Evolutionary conservation across 495 filamentous ascomycete genomes (phyloP).

Genomic region (Podospora didyma): DNA sequence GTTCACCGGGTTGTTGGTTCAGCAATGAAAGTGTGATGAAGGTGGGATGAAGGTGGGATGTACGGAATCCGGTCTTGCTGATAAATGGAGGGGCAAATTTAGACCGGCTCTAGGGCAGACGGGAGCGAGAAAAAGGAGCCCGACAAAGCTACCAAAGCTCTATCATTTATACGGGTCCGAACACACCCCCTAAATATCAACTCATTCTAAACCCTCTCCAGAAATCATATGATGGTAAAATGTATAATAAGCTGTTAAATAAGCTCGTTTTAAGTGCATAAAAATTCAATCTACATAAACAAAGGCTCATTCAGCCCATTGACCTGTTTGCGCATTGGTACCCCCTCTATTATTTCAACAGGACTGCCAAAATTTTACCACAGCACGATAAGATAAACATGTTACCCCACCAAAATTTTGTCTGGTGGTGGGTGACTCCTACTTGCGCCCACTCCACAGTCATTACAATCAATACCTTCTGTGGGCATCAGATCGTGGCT

Average conservation of each 20-base stretch:
- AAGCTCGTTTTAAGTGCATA: not conserved
- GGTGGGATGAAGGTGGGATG: not conserved
- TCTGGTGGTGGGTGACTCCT: not conserved
- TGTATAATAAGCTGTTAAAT: not conserved
- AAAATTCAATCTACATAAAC: not conserved
- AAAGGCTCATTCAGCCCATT: not conserved
- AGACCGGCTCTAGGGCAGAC: constrained; percentile 7
- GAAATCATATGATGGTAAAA: not conserved
- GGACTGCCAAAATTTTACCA: not conserved
- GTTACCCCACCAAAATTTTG: constrained; percentile 47
- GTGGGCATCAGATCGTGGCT: too few species aligned
- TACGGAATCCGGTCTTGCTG: constrained; percentile 17
- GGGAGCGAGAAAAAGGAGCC: not conserved
- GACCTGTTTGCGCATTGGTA: not conserved
- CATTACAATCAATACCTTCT: not conserved
- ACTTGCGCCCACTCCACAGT: too few species aligned
- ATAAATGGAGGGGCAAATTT: constrained; percentile 47
- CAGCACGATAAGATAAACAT: constrained; percentile 28
- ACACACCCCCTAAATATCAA: too few species aligned
- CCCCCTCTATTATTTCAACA: not conserved
- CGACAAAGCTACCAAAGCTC: not conserved
- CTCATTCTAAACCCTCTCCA: not conserved
- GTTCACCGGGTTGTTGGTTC: too few species aligned
- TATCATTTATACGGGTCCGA: not conserved
- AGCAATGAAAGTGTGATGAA: too few species aligned